Evolutionary conservation across 106 monocot genomes (phyloP).

Genomic region (Dendrobium catenatum): DNA sequence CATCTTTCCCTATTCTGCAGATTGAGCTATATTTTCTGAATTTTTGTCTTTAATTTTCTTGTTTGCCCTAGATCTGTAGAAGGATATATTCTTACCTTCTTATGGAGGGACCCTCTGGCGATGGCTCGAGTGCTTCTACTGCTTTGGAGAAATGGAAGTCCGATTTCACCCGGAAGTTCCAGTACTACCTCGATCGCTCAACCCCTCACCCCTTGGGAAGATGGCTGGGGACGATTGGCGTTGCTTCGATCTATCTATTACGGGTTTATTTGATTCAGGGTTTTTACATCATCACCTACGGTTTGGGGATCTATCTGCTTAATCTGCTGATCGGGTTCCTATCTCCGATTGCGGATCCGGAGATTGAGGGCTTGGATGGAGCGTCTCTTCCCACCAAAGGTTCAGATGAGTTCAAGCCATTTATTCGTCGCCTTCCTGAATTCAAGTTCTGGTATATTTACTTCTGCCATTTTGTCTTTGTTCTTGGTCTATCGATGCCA

Average conservation of each 20-base stretch:
- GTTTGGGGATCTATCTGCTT: conserved; percentile 38
- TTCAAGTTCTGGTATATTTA: conserved; percentile 31
- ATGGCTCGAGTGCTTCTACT: not conserved
- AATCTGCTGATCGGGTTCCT: conserved; percentile 41
- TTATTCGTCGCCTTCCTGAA: conserved; percentile 33
- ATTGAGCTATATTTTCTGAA: no score
- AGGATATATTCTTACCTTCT: not conserved
- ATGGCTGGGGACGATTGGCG: conserved; percentile 43
- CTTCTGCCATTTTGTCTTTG: no score
- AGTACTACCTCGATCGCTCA: conserved; percentile 49
- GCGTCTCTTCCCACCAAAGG: conserved; percentile 32
- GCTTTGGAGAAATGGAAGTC: conserved; percentile 39
- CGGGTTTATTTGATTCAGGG: conserved; percentile 51
- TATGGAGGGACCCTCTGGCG: conserved; percentile 7
- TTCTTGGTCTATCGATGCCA: no score
- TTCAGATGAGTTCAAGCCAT: conserved; percentile 37
- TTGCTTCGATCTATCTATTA: conserved; percentile 27
- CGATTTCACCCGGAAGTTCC: conserved; percentile 37
- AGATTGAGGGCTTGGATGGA: conserved; percentile 41
- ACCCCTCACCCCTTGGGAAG: conserved; percentile 41
- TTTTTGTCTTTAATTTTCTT: no score
- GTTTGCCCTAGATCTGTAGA: no score
- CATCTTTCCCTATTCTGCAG: no score
- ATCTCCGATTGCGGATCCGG: conserved; percentile 52
- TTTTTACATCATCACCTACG: conserved; percentile 53